phyloP scores from a whole-genome alignment of 495 filamentous ascomycete species.

The Penicillium desertorum region DNA sequence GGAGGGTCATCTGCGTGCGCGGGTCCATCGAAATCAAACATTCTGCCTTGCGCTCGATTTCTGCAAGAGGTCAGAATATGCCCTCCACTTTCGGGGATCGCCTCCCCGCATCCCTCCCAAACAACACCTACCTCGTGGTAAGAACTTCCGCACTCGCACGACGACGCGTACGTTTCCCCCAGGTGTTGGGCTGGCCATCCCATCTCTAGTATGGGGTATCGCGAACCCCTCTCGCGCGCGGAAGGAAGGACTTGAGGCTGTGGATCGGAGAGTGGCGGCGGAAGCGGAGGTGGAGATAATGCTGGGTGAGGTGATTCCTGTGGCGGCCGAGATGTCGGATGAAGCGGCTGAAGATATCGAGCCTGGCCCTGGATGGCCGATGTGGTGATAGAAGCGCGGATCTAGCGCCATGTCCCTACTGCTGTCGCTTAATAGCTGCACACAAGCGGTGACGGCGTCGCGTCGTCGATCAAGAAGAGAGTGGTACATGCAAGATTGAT shows the following conservation, averaged over 20 bases:
- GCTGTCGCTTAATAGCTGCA: constrained; percentile 49
- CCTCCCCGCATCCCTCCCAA: neutral
- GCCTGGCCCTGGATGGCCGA: constrained; percentile 42
- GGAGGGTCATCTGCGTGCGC: constrained; percentile 71
- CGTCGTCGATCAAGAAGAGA: constrained; percentile 43
- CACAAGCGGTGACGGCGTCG: constrained; percentile 44
- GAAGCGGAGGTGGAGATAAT: constrained; percentile 60
- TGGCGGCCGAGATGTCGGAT: constrained; percentile 52
- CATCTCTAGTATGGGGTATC: constrained; percentile 35
- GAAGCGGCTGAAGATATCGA: constrained; percentile 60
- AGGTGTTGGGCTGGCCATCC: constrained; percentile 36
- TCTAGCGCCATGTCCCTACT: constrained; percentile 58
- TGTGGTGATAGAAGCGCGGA: constrained; percentile 53
- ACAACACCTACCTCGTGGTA: constrained; percentile 73
- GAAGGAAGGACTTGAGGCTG: constrained; percentile 61
- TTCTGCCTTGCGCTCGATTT: constrained; percentile 73
- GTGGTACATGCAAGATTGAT: constrained; percentile 44
- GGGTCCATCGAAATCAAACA: constrained; percentile 93
- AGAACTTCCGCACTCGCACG: constrained; percentile 84
- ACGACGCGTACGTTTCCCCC: constrained; percentile 94
- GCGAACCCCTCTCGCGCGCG: constrained; percentile 68
- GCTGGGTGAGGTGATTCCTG: constrained; percentile 51
- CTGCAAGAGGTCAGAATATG: constrained; percentile 44
- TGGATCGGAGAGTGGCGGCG: constrained; percentile 51
- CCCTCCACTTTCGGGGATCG: neutral